Base-by-base conservation (phyloP, 202 grass and related monocot genomes). In the Eragrostis tef region DNA sequence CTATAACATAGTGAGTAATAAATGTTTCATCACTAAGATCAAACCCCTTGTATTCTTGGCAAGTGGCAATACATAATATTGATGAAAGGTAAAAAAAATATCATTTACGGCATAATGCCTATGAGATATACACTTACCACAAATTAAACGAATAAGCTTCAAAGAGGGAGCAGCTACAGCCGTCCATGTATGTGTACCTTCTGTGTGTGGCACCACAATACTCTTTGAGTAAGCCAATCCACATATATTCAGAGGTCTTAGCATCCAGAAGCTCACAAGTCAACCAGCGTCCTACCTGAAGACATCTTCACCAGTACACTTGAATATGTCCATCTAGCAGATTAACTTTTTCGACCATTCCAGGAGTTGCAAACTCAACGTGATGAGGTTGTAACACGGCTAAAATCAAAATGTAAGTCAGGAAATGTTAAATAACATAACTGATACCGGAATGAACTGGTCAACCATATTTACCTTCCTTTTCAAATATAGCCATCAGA, bases 101-200 rank as follows among this genome's bases (percentile, higher is more conserved):
- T 47, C 19, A 36, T 44, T 66, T 13, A 9, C 31, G 6, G 19
- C 26, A 48, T 47, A 54, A 46, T 72, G 15, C 11, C 0, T 20
- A 88, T 67, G 21, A 21, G 8, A 62, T 65, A 62, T 45, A 36
- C 70, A 67, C 73, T 60, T 89, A 82, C 58, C 66, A 61, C 41
- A 50, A 12, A 49, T 78, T 57, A 57, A 49, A 51, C 29, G 42
- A 51, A 74, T 26, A 22, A 11, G 17, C n/a, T 43, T 66, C 74
- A 43, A 25, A 27, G 44, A 67, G 57, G 27, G 13, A 36, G 1
- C 5, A 66, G 9, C 47, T 57, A 56, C 25, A 43, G 27, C 11
- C 67, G 71, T 80, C 34, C 47, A 65, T 74, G 67, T 49, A 17
- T 27, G 29, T 31, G 29, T 31, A 31, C 29, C 29, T 31, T 31